Conservation (phyloP, 2,329 filamentous ascomycete genomes). For the Penicillium brevicompactum region DNA sequence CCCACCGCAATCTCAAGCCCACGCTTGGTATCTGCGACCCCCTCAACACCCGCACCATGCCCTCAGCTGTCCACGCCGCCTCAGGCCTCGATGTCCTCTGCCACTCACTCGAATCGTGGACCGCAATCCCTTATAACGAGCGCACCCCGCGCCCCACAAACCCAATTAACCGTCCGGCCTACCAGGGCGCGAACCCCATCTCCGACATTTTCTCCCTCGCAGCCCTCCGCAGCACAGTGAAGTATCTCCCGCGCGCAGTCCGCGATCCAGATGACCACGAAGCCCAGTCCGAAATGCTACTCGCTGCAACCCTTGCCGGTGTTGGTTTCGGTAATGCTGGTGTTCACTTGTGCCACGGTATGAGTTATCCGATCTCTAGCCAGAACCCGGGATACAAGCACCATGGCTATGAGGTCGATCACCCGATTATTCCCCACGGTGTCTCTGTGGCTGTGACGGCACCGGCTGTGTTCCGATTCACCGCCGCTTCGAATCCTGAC, state of each 20-base stretch:
- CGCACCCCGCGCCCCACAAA: slow-evolving; percentile 81
- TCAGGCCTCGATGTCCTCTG: slow-evolving; percentile 95
- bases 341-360: slow-evolving; percentile 85
- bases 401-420: slow-evolving; percentile 74
- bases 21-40: slow-evolving; percentile 85
- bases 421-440: slow-evolving; percentile 89
- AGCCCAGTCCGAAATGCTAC: slow-evolving; percentile 92
- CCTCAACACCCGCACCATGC: slow-evolving; percentile 95
- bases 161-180: slow-evolving; percentile 87
- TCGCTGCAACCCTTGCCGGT: slow-evolving; percentile 89
- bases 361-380: slow-evolving; percentile 96
- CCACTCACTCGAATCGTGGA: slow-evolving; percentile 95
- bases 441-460: slow-evolving; percentile 93
- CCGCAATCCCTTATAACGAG: slow-evolving; percentile 91
- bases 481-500: slow-evolving; percentile 85
- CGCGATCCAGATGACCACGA: slow-evolving; percentile 87
- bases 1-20: slow-evolving; percentile 92
- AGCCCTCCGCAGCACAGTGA: slow-evolving; percentile 78
- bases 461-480: slow-evolving; percentile 92
- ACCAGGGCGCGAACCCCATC: slow-evolving; percentile 97
- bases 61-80: slow-evolving; percentile 84
- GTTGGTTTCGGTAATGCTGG: slow-evolving; percentile 98
- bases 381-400: slow-evolving; percentile 93
- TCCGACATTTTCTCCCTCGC: slow-evolving; percentile 94
- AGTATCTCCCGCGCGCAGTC: slow-evolving; percentile 88